These are phyloP conservation scores for Fusarium burgessii DNA, from an alignment of 2,329 filamentous ascomycete genomes.

Conservation along the genomic window DNA sequence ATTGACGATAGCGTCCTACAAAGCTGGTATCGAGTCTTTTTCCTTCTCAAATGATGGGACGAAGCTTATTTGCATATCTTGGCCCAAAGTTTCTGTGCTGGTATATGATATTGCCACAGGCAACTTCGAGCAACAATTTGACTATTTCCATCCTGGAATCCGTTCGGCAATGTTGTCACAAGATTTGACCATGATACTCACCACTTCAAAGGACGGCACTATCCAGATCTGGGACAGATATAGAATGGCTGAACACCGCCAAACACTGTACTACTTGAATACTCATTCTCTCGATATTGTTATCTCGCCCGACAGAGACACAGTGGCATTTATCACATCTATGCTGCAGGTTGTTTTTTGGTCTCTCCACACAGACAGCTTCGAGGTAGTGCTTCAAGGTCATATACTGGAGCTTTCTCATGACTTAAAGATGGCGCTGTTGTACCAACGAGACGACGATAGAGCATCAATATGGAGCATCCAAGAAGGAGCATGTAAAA, in stretches of 20 bases:
- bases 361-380: no score
- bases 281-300: no score
- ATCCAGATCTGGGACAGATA: background rate
- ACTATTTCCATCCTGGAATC: accelerated
- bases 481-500: no score
- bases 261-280: accelerated
- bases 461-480: no score
- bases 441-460: no score
- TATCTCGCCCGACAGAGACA: no score
- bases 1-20: accelerated
- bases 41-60: background rate
- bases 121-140: background rate
- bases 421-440: no score
- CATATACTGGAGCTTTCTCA: no score
- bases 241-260: no score
- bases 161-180: accelerated
- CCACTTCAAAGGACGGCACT: background rate
- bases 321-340: no score
- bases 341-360: no score
- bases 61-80: accelerated
- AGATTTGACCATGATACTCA: background rate
- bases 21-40: accelerated
- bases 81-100: background rate
- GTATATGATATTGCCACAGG: background rate
- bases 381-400: no score